Conservation (phyloP, 176 grass and related monocot species). For the Themeda triandra region DNA sequence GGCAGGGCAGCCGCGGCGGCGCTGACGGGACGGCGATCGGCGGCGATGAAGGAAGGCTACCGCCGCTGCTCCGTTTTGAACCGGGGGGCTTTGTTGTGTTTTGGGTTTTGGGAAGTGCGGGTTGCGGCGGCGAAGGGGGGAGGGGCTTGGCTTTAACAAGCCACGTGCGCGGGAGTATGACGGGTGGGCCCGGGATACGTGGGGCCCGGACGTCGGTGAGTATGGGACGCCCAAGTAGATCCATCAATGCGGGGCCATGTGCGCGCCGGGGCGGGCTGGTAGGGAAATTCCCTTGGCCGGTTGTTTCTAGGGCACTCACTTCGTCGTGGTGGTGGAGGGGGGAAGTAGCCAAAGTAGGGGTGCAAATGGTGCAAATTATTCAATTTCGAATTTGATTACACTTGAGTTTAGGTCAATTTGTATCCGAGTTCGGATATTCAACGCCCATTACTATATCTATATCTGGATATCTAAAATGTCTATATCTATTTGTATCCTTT, state of each 20-base stretch:
- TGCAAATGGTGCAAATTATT: too few species aligned
- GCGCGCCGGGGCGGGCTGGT: neutral
- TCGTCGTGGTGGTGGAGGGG: neutral
- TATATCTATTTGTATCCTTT: too few species aligned
- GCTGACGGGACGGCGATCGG: neutral
- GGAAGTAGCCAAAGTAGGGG: too few species aligned
- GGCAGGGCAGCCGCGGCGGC: neutral
- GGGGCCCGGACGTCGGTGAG: neutral
- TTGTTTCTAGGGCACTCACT: conserved; percentile 14
- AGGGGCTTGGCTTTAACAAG: neutral
- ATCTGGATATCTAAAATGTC: too few species aligned
- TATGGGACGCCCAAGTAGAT: neutral
- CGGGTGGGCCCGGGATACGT: accelerated
- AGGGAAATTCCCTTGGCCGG: neutral
- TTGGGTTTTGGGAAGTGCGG: neutral
- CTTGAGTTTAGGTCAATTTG: too few species aligned
- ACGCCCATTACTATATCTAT: too few species aligned
- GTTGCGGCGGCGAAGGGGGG: neutral
- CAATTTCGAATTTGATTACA: too few species aligned
- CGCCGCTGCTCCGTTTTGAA: neutral
- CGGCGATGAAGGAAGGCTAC: too few species aligned
- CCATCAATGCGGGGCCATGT: conserved; percentile 42
- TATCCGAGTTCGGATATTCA: too few species aligned
- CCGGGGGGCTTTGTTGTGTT: neutral
- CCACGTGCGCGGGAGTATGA: neutral